Percentiles rank a stretch among this genome's conserved stretches.
phyloP scores from a whole-genome alignment of 345 rosid genomes.

The Lumnitzera racemosa region DNA sequence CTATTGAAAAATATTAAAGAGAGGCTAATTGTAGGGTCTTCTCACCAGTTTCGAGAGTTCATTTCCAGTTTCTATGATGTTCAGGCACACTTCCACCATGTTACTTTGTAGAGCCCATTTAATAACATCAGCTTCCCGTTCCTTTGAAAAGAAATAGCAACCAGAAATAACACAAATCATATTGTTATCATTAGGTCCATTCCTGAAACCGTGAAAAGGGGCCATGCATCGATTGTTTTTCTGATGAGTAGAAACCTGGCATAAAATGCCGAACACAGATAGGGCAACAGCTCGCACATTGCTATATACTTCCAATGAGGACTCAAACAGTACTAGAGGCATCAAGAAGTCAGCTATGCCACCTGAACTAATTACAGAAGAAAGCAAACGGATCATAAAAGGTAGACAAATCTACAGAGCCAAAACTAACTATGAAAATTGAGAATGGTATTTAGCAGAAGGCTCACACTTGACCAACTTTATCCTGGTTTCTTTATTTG shows the following conservation, averaged over 20 bases:
- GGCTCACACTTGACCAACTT: conserved; percentile 3
- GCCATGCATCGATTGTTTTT: neutral
- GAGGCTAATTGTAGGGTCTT: neutral
- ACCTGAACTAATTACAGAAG: conserved; percentile 1
- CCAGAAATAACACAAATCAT: neutral
- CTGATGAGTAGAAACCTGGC: conserved; percentile 5
- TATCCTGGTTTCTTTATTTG: conserved; percentile 5
- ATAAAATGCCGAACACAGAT: conserved; percentile 11
- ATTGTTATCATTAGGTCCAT: too few relatives aligned
- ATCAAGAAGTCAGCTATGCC: conserved; percentile 11
- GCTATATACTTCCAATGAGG: conserved; percentile 9
- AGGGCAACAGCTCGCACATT: conserved; percentile 11
- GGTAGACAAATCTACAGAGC: too few relatives aligned
- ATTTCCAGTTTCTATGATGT: conserved; percentile 1
- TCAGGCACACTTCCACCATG: conserved; percentile 7
- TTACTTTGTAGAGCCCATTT: conserved; percentile 2
- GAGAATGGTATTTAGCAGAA: too few relatives aligned
- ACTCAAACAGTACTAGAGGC: conserved; percentile 4
- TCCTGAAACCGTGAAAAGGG: neutral
- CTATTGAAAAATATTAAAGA: neutral
- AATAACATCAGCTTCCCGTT: neutral
- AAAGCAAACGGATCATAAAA: neutral
- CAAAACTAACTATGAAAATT: too few relatives aligned
- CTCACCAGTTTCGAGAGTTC: conserved; percentile 3
- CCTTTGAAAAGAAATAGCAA: neutral